phyloP scores from a whole-genome alignment of 345 rosid genomes.

The Corymbia maculata region DNA sequence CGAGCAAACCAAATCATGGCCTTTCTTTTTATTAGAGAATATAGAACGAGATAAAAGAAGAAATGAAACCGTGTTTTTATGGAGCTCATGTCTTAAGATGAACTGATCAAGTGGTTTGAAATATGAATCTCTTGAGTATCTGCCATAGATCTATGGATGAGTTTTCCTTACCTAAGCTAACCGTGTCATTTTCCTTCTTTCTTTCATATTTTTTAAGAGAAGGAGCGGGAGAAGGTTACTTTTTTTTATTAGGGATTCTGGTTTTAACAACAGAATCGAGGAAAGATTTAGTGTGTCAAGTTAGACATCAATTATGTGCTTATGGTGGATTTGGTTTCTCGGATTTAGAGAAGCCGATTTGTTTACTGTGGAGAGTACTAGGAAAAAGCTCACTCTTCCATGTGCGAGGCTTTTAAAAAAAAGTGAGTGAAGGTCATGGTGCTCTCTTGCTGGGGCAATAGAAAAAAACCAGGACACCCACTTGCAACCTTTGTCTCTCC shows the following conservation, averaged over 20 bases:
- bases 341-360: neutral
- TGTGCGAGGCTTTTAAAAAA: neutral
- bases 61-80: neutral
- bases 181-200: neutral
- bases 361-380: neutral
- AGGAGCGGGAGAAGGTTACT: neutral
- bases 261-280: neutral
- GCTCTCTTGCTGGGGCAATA: neutral
- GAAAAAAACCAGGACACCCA: neutral
- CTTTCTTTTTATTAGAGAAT: neutral
- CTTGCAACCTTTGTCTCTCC: neutral
- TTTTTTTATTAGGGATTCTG: neutral
- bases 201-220: neutral
- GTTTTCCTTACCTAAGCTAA: neutral
- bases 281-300: neutral
- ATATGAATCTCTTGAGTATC: neutral
- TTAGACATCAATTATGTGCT: neutral
- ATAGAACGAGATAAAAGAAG: neutral
- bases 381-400: neutral
- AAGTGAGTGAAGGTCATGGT: neutral
- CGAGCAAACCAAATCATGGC: neutral
- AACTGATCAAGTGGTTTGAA: neutral
- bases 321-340: neutral
- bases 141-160: neutral
- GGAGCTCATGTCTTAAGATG: neutral